Evolutionary conservation across 306 rosid species (phyloP).

Genomic region (Trifolium pratense): DNA sequence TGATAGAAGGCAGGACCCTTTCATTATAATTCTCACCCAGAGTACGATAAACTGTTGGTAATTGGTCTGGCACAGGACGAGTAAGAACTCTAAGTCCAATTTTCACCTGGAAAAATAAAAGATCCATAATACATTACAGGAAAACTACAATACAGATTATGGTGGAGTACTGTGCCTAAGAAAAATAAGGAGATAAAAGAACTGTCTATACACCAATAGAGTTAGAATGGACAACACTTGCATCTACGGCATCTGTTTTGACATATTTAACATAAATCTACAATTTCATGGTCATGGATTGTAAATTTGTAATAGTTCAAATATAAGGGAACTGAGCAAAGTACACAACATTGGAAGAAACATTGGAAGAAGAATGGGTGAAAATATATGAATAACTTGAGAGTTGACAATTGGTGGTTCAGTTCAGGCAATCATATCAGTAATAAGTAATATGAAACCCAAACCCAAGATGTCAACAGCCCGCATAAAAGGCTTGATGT

Average conservation of each 20-base stretch:
- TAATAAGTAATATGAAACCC: background rate
- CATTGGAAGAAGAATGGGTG: background rate
- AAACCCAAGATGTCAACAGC: background rate
- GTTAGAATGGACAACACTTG: constrained; percentile 6
- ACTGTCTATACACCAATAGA: background rate
- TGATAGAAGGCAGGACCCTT: constrained; percentile 79
- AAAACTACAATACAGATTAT: constrained; percentile 11
- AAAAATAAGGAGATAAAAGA: constrained; percentile 5
- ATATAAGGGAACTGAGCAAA: constrained; percentile 10
- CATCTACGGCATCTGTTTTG: background rate
- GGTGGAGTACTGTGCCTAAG: background rate
- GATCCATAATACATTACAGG: background rate
- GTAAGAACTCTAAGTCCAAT: constrained; percentile 86
- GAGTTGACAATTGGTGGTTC: background rate
- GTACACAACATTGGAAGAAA: background rate
- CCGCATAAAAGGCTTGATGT: background rate
- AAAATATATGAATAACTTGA: constrained; percentile 17
- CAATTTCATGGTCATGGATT: constrained; percentile 13
- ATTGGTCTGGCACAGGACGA: constrained; percentile 69
- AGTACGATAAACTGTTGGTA: constrained; percentile 75
- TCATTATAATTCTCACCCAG: constrained; percentile 74
- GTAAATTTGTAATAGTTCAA: constrained; percentile 15
- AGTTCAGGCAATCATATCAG: constrained; percentile 1
- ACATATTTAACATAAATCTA: constrained; percentile 30
- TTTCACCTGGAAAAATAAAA: constrained; percentile 57